Conservation (phyloP, 2,329 filamentous ascomycete species). For the Grosmannia serpens region DNA sequence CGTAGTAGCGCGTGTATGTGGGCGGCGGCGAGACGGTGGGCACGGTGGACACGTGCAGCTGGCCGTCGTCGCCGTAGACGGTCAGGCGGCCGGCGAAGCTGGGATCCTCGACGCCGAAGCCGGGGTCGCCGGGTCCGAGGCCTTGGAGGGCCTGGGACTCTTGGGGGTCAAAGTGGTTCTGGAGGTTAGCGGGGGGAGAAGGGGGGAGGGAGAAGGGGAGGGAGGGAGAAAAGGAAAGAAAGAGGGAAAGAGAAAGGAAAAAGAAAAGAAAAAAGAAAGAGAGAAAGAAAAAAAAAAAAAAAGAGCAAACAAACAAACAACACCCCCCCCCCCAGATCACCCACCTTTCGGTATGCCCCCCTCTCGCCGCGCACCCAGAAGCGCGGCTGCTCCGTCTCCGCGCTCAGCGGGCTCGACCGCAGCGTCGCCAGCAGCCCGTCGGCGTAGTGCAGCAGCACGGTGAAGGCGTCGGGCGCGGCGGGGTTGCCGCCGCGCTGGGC, state of each 20-base stretch:
- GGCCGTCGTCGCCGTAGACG: conserved; percentile 39
- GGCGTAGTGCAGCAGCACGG: conserved; percentile 1
- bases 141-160: conserved; percentile 61
- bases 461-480: background rate
- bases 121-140: conserved; percentile 44
- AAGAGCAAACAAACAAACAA: too few relatives aligned
- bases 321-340: too few relatives aligned
- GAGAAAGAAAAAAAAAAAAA: too few relatives aligned
- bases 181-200: too few relatives aligned
- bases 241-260: too few relatives aligned
- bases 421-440: conserved; percentile 43
- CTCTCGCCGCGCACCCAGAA: conserved; percentile 69
- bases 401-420: conserved; percentile 40
- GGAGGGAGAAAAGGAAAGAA: too few relatives aligned
- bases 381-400: conserved; percentile 44
- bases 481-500: conserved; percentile 23
- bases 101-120: conserved; percentile 53
- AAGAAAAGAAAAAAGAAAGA: too few relatives aligned
- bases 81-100: conserved; percentile 17
- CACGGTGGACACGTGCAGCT: conserved; percentile 34
- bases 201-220: too few relatives aligned
- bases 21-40: conserved; percentile 47
- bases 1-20: conserved; percentile 61
- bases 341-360: conserved; percentile 34
- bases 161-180: conserved; percentile 62